phyloP scores from a whole-genome alignment of 306 rosid species.

The Cicer cuneatum region DNA sequence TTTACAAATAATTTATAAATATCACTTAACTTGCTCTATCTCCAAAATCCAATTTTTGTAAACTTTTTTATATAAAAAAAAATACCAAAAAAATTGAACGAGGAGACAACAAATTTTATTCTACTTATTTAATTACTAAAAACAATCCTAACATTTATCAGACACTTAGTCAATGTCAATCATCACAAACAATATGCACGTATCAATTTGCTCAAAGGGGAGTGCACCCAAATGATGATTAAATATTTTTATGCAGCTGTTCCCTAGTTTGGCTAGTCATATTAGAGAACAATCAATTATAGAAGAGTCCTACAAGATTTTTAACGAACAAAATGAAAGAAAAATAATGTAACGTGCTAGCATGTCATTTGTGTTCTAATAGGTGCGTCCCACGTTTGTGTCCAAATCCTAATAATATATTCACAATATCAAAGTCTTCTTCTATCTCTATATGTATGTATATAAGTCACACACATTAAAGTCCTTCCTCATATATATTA shows the following conservation, averaged over 20 bases:
- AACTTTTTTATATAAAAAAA: no score
- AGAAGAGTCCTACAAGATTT: conserved; percentile 8
- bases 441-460: conserved; percentile 4
- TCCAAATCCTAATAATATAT: conserved; percentile 12
- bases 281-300: background rate
- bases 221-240: background rate
- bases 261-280: background rate
- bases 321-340: background rate
- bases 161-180: conserved; percentile 18
- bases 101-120: no score
- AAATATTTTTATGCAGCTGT: background rate
- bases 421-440: conserved; percentile 45
- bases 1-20: no score
- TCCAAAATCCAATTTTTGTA: no score
- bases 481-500: background rate
- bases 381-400: conserved; percentile 52
- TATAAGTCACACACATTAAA: conserved; percentile 11
- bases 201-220: background rate
- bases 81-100: no score
- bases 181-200: background rate
- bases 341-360: conserved; percentile 42
- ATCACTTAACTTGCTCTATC: no score
- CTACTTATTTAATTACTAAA: no score
- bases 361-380: conserved; percentile 44
- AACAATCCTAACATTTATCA: background rate